A percentile compares a stretch with the other conserved stretches of the same genome.
phyloP scores from a whole-genome alignment of 2,329 filamentous ascomycete genomes.

The Sclerotinia sclerotiorum region DNA sequence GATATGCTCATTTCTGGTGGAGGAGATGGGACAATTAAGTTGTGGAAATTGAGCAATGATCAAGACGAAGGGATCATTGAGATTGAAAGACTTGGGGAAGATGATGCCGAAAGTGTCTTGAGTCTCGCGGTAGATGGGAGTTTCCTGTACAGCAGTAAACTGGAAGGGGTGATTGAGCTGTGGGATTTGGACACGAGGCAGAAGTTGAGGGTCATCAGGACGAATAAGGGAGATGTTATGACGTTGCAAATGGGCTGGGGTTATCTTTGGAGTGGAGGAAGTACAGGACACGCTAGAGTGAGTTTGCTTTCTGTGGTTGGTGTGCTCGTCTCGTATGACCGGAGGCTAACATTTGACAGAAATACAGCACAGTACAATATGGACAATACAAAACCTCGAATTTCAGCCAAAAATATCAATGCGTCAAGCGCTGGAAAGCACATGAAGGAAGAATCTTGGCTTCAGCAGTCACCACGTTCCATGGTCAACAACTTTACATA shows the following conservation, averaged over 20 bases:
- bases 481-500: slow-evolving; percentile 78
- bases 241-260: slow-evolving; percentile 83
- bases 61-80: slow-evolving; percentile 64
- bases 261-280: slow-evolving; percentile 82
- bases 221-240: slow-evolving; percentile 79
- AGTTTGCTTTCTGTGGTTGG: slow-evolving; percentile 38
- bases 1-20: slow-evolving; percentile 89
- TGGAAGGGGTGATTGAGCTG: slow-evolving; percentile 84
- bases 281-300: slow-evolving; percentile 83
- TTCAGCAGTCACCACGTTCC: slow-evolving; percentile 71
- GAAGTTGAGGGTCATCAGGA: slow-evolving; percentile 80
- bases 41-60: slow-evolving; percentile 71
- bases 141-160: slow-evolving; percentile 87
- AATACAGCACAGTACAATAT: slow-evolving; percentile 66
- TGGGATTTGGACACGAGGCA: slow-evolving; percentile 97
- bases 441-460: slow-evolving; percentile 86
- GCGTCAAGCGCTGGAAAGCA: slow-evolving; percentile 74
- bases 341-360: slow-evolving; percentile 45
- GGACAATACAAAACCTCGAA: slow-evolving; percentile 52
- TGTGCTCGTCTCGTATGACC: not conserved
- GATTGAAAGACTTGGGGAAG: slow-evolving; percentile 63
- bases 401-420: slow-evolving; percentile 79
- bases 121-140: slow-evolving; percentile 85
- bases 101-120: slow-evolving; percentile 65
- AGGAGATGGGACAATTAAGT: slow-evolving; percentile 88